phyloP scores from a whole-genome alignment of 768 basidiomycete genomes.

The Pleurotus djamor region DNA sequence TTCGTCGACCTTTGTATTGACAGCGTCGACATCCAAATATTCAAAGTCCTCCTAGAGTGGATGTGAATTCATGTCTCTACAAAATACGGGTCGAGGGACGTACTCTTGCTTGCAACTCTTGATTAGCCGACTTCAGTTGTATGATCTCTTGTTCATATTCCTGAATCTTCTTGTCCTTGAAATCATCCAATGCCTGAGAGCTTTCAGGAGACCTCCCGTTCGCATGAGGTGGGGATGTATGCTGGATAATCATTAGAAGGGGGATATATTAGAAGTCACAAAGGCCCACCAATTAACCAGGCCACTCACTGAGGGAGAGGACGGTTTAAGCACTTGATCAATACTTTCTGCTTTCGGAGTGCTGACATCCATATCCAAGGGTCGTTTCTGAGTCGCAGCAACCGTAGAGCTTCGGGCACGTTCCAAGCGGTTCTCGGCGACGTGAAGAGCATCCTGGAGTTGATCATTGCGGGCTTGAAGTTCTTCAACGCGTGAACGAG shows the following conservation, averaged over 20 bases:
- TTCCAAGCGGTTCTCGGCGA: constrained; percentile 62
- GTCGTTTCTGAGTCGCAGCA: constrained; percentile 38
- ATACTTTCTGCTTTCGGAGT: constrained; percentile 34
- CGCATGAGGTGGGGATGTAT: constrained; percentile 25
- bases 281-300: constrained; percentile 66
- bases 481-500: constrained; percentile 48
- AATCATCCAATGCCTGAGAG: constrained; percentile 29
- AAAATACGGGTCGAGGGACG: constrained; percentile 6
- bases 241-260: constrained; percentile 49
- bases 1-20: background rate
- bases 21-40: background rate
- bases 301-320: constrained; percentile 74
- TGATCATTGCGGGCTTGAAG: constrained; percentile 44
- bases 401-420: constrained; percentile 56
- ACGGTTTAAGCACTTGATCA: constrained; percentile 49
- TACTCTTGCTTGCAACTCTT: constrained; percentile 44
- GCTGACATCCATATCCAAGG: constrained; percentile 22
- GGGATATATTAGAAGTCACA: constrained; percentile 36
- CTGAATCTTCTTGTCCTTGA: constrained; percentile 42
- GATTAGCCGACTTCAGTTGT: constrained; percentile 42
- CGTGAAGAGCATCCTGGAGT: constrained; percentile 48
- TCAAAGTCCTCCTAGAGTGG: too few species aligned
- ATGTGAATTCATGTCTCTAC: background rate
- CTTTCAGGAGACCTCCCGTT: constrained; percentile 35
- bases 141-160: constrained; percentile 46